Evolutionary conservation across 2,329 filamentous ascomycete species (phyloP).

Genomic region (Berkeleyomyces basicola): DNA sequence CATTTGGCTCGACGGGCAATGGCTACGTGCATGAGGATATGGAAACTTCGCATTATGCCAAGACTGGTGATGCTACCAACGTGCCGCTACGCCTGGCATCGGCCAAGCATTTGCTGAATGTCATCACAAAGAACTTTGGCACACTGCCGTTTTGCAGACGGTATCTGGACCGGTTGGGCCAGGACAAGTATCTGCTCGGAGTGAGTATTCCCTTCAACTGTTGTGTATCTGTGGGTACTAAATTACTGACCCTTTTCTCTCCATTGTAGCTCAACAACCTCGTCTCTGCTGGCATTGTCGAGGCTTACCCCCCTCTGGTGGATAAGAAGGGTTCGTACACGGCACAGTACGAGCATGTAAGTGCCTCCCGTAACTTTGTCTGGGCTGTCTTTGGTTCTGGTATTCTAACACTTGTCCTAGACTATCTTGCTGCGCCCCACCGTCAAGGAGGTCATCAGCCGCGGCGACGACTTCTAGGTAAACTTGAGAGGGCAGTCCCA

Average conservation of each 20-base stretch:
- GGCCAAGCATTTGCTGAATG: slow-evolving; percentile 60
- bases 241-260: background rate
- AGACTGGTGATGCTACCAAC: slow-evolving; percentile 46
- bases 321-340: slow-evolving; percentile 81
- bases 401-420: slow-evolving; percentile 22
- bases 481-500: background rate
- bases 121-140: slow-evolving; percentile 82
- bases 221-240: background rate
- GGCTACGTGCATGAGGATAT: slow-evolving; percentile 61
- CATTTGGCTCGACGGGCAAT: slow-evolving; percentile 65
- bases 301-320: slow-evolving; percentile 66
- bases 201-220: slow-evolving; percentile 32
- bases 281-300: slow-evolving; percentile 60
- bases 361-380: slow-evolving; percentile 21
- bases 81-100: slow-evolving; percentile 47
- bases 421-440: slow-evolving; percentile 54
- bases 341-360: slow-evolving; percentile 75
- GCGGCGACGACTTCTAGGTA: slow-evolving; percentile 56
- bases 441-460: slow-evolving; percentile 65
- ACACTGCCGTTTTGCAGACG: slow-evolving; percentile 71
- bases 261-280: slow-evolving; percentile 54
- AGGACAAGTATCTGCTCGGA: slow-evolving; percentile 74
- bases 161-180: slow-evolving; percentile 71
- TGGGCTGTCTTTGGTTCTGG: background rate
- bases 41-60: slow-evolving; percentile 70